phyloP scores from a whole-genome alignment of 768 basidiomycete genomes.

The Suillus americanus region DNA sequence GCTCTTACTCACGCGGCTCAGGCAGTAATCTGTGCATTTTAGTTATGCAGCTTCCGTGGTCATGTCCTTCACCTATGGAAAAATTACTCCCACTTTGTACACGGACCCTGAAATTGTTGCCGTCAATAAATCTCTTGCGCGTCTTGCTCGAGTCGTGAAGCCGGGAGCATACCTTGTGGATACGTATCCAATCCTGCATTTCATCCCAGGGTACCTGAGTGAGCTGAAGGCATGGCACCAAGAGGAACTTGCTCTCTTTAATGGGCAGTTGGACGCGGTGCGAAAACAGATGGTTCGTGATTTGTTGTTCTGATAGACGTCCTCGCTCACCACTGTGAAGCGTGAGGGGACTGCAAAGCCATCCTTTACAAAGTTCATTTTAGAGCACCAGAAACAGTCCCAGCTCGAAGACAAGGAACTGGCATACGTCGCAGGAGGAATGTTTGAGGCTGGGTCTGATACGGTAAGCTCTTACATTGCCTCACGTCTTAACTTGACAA shows the following conservation, averaged over 20 bases:
- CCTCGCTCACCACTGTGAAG: slow-evolving; percentile 15
- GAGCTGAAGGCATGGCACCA: slow-evolving; percentile 54
- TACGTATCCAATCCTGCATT: slow-evolving; percentile 21
- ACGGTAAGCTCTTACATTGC: slow-evolving; percentile 28
- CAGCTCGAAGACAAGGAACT: slow-evolving; percentile 34
- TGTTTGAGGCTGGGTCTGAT: slow-evolving; percentile 44
- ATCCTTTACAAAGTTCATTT: slow-evolving; percentile 37
- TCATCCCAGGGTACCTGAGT: slow-evolving; percentile 38
- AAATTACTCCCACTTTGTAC: slow-evolving; percentile 32
- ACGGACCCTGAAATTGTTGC: slow-evolving; percentile 35
- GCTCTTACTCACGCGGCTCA: neutral
- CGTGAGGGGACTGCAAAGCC: slow-evolving; percentile 21
- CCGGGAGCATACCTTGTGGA: slow-evolving; percentile 30
- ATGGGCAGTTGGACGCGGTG: slow-evolving; percentile 29
- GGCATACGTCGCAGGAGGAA: slow-evolving; percentile 39
- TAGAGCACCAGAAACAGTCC: slow-evolving; percentile 35
- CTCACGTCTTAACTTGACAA: neutral
- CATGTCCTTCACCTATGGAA: neutral
- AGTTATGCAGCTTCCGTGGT: neutral
- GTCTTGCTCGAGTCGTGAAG: slow-evolving; percentile 26
- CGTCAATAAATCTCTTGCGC: slow-evolving; percentile 24
- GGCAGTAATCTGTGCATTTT: neutral
- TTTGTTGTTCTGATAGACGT: neutral
- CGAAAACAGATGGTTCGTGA: slow-evolving; percentile 28
- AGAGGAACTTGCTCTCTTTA: slow-evolving; percentile 37